Base-by-base conservation (phyloP, 345 rosid genomes). In the Brassica nigra region DNA sequence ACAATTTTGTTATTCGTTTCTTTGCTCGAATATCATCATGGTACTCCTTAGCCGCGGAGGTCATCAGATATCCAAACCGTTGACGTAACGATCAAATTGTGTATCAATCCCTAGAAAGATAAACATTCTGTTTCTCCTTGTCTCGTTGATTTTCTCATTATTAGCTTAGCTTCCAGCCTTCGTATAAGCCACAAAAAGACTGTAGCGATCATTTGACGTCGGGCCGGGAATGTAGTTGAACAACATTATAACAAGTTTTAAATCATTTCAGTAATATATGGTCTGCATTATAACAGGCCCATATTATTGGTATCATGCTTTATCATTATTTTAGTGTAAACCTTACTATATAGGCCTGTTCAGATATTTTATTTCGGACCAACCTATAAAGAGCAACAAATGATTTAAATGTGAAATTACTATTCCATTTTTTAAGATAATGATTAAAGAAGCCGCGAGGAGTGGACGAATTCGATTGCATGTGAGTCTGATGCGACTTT, bases 401-500 rank as follows among this genome's bases (percentile, higher is more conserved):
- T 44, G 69, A 73, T 61, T 44, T 61, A 3, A 49, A 78, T 49
- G 79, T 62, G 28, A 71, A 62, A 8, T 37, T 14, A 36, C 3
- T 74, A 14, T 80, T 62, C 66, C 37, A 27, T 9, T 65, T 70
- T 69, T 52, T 66, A 77, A 42, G 74, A 80, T 77, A 63, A 66
- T 85, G 71, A 55, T 64, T 47, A 62, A 67, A 55, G 64, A 62
- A 59, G 78, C 82, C 74, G 79, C 62, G 8, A 54, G 75, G 58
- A 62, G 75, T 68, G 36, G 61, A 37, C 70, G 58, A 54, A 62
- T 52, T 62, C 66, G 71, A 69, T 80, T 80, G 79, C 83, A 80
- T 80, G 83, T 69, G 83, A 80, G 49, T 68, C 8, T 74, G 83
- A 74, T 80, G 18, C 79, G 79, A 80, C 75, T 80, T 80, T 74